phyloP scores from a whole-genome alignment of 305 asterid species.

The Rubia peregrina region DNA sequence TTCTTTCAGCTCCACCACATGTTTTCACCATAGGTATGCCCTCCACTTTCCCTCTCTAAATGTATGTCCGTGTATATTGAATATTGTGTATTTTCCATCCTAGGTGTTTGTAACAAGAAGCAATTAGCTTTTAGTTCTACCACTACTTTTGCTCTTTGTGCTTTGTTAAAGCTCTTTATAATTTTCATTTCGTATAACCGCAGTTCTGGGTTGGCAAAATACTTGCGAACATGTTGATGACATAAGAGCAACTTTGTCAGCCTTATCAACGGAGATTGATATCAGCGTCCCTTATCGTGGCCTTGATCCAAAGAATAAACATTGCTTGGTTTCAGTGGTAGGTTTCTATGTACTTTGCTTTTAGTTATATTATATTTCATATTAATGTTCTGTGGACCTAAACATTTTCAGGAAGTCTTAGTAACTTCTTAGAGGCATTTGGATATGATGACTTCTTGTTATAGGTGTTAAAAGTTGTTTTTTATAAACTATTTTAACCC shows the following conservation, averaged over 20 bases:
- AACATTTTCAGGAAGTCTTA: neutral
- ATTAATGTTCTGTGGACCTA: neutral
- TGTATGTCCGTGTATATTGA: neutral
- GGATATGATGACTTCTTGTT: neutral
- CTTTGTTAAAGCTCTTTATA: neutral
- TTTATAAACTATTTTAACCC: neutral
- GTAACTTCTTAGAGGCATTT: neutral
- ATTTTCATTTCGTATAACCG: slow-evolving; percentile 11
- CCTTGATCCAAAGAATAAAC: slow-evolving; percentile 67
- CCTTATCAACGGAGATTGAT: slow-evolving; percentile 80
- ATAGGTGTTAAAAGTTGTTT: neutral
- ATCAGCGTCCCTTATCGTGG: slow-evolving; percentile 76
- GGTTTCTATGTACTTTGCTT: slow-evolving; percentile 22
- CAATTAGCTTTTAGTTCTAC: slow-evolving; percentile 4
- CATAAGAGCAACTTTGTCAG: slow-evolving; percentile 60
- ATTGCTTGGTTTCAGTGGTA: slow-evolving; percentile 86
- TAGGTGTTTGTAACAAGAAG: neutral
- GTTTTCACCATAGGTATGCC: slow-evolving; percentile 74
- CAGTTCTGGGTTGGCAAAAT: slow-evolving; percentile 97
- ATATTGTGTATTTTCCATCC: slow-evolving; percentile 4
- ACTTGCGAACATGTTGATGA: slow-evolving; percentile 72
- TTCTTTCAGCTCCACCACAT: slow-evolving; percentile 73
- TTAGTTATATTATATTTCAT: neutral
- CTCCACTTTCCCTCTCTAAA: neutral
- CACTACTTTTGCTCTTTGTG: slow-evolving; percentile 8